These are phyloP conservation scores for Kodamaea plutei DNA, from an alignment of 1,139 yeast genomes.

Conservation along the genomic window DNA sequence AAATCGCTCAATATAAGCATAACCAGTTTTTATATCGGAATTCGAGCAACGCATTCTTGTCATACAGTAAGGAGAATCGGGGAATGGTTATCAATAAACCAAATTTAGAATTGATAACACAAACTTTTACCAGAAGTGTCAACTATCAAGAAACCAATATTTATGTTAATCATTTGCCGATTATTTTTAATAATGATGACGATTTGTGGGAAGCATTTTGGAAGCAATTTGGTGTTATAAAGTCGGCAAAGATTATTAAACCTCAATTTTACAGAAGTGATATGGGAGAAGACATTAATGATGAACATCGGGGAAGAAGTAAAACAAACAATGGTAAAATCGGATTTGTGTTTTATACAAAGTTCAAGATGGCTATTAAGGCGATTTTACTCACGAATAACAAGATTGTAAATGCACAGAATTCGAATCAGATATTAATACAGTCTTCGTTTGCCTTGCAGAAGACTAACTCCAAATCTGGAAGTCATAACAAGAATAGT, in stretches of 20 bases:
- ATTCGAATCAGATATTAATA: slow-evolving; percentile 22
- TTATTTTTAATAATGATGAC: slow-evolving; percentile 38
- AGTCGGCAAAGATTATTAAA: slow-evolving; percentile 43
- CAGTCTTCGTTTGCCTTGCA: slow-evolving; percentile 43
- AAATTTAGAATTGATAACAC: slow-evolving; percentile 7
- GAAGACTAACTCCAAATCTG: slow-evolving; percentile 14
- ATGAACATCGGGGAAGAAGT: slow-evolving; percentile 12
- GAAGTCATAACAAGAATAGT: slow-evolving; percentile 1
- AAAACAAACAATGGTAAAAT: slow-evolving; percentile 28
- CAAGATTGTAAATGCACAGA: slow-evolving; percentile 18
- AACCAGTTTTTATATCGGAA: slow-evolving; percentile 26
- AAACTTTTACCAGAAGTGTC: slow-evolving; percentile 18
- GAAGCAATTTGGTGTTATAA: slow-evolving; percentile 39
- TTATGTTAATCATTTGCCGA: slow-evolving; percentile 52
- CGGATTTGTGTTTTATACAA: slow-evolving; percentile 40
- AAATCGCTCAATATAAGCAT: slow-evolving; percentile 41
- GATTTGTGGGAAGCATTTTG: slow-evolving; percentile 37
- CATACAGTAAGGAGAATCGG: slow-evolving; percentile 3
- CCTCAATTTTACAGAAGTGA: slow-evolving; percentile 37
- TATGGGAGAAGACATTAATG: too few species aligned
- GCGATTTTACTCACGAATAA: slow-evolving; percentile 40
- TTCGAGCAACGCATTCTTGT: slow-evolving; percentile 8
- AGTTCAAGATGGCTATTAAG: slow-evolving; percentile 36
- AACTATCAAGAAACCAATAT: slow-evolving; percentile 57
- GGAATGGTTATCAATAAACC: slow-evolving; percentile 8